Evolutionary conservation across 305 asterid genomes (phyloP).

Genomic region (Fraxinus greggii): DNA sequence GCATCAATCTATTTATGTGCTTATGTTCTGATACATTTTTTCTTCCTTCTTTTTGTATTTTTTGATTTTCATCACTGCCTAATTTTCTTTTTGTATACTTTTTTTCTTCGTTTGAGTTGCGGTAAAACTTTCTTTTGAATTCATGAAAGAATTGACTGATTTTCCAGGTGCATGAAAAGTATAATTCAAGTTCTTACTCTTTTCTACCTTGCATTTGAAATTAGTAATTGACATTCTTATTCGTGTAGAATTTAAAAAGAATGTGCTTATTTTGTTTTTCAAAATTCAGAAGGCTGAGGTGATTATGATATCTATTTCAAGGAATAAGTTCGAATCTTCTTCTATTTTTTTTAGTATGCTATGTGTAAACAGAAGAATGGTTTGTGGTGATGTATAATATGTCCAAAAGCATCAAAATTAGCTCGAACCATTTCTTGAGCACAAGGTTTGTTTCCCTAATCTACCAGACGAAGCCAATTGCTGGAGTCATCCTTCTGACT

Average conservation of each 20-base stretch:
- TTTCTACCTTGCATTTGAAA: no score
- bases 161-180: neutral
- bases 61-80: no score
- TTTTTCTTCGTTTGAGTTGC: no score
- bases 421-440: constrained; percentile 70
- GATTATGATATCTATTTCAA: no score
- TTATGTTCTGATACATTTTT: no score
- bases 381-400: constrained; percentile 67
- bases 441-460: constrained; percentile 50
- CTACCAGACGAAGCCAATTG: constrained; percentile 70
- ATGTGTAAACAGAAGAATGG: constrained; percentile 63
- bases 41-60: no score
- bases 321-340: no score
- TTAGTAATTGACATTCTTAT: neutral
- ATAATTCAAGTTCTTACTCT: neutral
- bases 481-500: constrained; percentile 64
- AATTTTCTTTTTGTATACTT: no score
- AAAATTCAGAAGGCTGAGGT: neutral
- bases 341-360: neutral
- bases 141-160: neutral
- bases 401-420: constrained; percentile 69
- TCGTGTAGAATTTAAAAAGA: neutral
- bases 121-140: neutral
- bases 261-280: no score
- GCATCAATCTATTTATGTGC: no score